A percentile compares a stretch with the other conserved stretches of the same genome.
Evolutionary conservation across 495 filamentous ascomycete genomes (phyloP).

Genomic region (Aspergillus sclerotioniger): DNA sequence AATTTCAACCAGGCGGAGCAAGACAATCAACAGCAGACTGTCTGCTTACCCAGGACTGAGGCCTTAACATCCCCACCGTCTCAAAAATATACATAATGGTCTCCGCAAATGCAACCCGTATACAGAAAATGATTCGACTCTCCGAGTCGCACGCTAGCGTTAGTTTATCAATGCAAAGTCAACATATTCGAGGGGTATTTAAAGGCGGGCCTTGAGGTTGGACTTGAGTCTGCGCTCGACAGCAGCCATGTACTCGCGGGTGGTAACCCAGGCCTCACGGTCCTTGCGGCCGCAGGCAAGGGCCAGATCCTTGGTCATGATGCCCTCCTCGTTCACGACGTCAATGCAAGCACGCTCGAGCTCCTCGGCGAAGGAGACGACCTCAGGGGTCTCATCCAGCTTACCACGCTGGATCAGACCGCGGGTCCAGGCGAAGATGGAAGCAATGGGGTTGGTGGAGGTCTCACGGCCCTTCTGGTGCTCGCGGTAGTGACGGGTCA

Average conservation of each 20-base stretch:
- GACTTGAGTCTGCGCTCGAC: constrained; percentile 82
- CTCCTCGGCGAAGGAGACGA: constrained; percentile 83
- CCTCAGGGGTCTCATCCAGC: constrained; percentile 83
- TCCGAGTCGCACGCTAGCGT: constrained; percentile 13
- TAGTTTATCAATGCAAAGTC: constrained; percentile 18
- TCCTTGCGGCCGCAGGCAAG: constrained; percentile 84
- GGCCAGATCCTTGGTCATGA: constrained; percentile 99
- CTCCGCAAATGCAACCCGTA: constrained; percentile 9
- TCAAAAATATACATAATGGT: constrained; percentile 19
- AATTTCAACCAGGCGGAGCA: neutral
- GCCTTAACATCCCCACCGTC: neutral
- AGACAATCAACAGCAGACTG: neutral
- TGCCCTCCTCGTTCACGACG: constrained; percentile 85
- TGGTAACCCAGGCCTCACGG: constrained; percentile 82
- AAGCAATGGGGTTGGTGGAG: constrained; percentile 97
- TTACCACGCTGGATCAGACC: constrained; percentile 89
- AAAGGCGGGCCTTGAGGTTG: constrained; percentile 51
- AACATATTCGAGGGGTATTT: constrained; percentile 20
- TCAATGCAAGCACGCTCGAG: constrained; percentile 94
- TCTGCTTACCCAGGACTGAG: neutral
- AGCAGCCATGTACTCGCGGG: constrained; percentile 80
- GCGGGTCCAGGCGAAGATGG: constrained; percentile 98
- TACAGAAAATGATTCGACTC: constrained; percentile 7
- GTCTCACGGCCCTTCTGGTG: constrained; percentile 96
- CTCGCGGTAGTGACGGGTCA: constrained; percentile 97